Conservation (phyloP, 1,139 yeast species). For the Hansenula lynferdii region DNA sequence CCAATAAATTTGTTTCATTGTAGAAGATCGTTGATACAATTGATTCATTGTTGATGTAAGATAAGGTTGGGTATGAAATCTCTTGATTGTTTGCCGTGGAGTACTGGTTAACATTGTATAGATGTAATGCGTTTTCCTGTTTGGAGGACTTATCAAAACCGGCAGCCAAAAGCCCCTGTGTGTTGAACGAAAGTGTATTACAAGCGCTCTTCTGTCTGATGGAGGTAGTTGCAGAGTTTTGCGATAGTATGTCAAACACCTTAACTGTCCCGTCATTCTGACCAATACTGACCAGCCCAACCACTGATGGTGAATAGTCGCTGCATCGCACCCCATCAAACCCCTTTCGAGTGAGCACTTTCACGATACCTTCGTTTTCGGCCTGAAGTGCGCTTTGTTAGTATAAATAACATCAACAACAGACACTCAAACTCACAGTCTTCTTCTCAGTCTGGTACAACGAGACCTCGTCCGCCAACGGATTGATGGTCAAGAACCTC, state of each 20-base stretch:
- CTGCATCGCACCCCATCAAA: slow-evolving; percentile 71
- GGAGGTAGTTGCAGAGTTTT: slow-evolving; percentile 36
- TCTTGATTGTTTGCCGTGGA: slow-evolving; percentile 35
- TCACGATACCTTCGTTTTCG: slow-evolving; percentile 39
- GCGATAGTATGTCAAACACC: slow-evolving; percentile 52
- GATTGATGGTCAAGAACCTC: slow-evolving; percentile 57
- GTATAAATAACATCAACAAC: too few relatives aligned
- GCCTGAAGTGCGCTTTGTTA: slow-evolving; percentile 14
- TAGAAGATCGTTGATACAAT: slow-evolving; percentile 64
- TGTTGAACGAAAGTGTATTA: slow-evolving; percentile 67
- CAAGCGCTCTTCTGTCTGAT: slow-evolving; percentile 71
- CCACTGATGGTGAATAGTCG: slow-evolving; percentile 52
- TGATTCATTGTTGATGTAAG: slow-evolving; percentile 71
- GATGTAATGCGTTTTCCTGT: slow-evolving; percentile 70
- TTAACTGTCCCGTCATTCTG: slow-evolving; percentile 66
- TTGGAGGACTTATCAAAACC: slow-evolving; percentile 75
- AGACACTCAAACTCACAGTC: slow-evolving; percentile 14
- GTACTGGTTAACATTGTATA: slow-evolving; percentile 76
- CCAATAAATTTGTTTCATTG: slow-evolving; percentile 56
- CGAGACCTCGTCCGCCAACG: slow-evolving; percentile 63
- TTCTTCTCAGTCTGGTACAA: slow-evolving; percentile 47
- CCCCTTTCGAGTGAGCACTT: slow-evolving; percentile 51
- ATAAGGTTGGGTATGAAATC: slow-evolving; percentile 49
- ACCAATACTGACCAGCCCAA: slow-evolving; percentile 70
- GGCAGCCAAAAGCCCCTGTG: slow-evolving; percentile 61